Percentiles rank a stretch among this genome's conserved stretches.
phyloP scores from a whole-genome alignment of 192 early-diverging fungal species.

The Umbelopsis sp. region DNA sequence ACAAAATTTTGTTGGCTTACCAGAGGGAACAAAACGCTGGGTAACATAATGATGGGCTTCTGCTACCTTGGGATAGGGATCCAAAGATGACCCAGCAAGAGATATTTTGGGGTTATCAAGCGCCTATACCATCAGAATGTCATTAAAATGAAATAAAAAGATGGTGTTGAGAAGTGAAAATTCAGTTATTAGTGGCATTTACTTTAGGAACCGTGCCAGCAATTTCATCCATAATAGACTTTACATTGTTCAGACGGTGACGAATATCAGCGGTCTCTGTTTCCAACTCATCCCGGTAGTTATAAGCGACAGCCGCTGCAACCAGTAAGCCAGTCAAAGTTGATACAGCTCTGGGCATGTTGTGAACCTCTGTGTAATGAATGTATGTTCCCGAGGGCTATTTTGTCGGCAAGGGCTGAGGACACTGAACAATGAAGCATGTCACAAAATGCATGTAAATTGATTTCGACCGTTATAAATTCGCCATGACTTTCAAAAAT shows the following conservation, averaged over 20 bases:
- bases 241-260: constrained; percentile 13
- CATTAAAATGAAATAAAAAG: neutral
- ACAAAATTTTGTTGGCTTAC: neutral
- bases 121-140: neutral
- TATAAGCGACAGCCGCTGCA: neutral
- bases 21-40: constrained; percentile 17
- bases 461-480: constrained; percentile 1
- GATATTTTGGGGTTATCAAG: constrained; percentile 13
- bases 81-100: constrained; percentile 8
- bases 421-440: neutral
- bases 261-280: constrained; percentile 18
- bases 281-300: neutral
- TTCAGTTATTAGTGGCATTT: constrained; percentile 14
- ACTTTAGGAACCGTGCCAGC: constrained; percentile 16
- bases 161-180: neutral
- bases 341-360: constrained; percentile 16
- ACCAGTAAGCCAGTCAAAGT: constrained; percentile 14
- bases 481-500: neutral
- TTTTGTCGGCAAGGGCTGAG: neutral
- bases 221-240: constrained; percentile 20
- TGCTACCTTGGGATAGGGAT: constrained; percentile 17
- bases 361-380: neutral
- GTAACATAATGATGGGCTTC: constrained; percentile 16
- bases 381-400: neutral
- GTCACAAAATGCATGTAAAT: neutral